A percentile compares a stretch with the other conserved stretches of the same genome.
Evolutionary conservation across 208 protist species (phyloP).

Genomic region (Leishmania arabica): DNA sequence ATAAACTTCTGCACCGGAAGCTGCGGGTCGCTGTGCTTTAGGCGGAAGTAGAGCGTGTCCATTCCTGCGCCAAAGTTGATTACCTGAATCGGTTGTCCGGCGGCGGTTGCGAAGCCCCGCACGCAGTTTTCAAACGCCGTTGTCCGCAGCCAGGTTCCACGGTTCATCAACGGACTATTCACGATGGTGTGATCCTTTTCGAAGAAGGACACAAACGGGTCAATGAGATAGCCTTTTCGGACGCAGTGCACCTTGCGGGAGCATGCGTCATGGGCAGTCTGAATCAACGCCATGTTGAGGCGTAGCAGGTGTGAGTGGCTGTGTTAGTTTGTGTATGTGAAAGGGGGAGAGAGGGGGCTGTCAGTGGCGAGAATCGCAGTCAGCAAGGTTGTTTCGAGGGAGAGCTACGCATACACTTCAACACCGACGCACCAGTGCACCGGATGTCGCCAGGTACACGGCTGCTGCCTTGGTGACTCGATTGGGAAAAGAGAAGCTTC

Average conservation of each 20-base stretch:
- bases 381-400: neutral
- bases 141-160: slow-evolving; percentile 89
- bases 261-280: slow-evolving; percentile 88
- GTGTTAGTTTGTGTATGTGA: neutral
- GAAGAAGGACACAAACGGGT: slow-evolving; percentile 85
- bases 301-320: neutral
- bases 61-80: slow-evolving; percentile 89
- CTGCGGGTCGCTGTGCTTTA: slow-evolving; percentile 57
- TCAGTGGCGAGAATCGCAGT: neutral
- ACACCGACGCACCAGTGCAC: neutral
- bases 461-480: neutral
- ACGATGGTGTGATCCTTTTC: slow-evolving; percentile 82
- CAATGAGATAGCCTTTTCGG: slow-evolving; percentile 80
- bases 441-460: neutral
- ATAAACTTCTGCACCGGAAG: slow-evolving; percentile 68
- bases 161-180: slow-evolving; percentile 93
- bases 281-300: slow-evolving; percentile 74
- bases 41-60: slow-evolving; percentile 91
- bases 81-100: slow-evolving; percentile 70
- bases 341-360: too few species aligned
- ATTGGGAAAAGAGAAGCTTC: neutral
- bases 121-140: slow-evolving; percentile 83
- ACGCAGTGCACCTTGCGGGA: slow-evolving; percentile 91
- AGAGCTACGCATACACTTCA: neutral
- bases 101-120: slow-evolving; percentile 45